Evolutionary conservation across 2,329 filamentous ascomycete genomes (phyloP), one percentile per base, ranked within the genome.

Genomic region (Setomelanomma holmii): DNA sequence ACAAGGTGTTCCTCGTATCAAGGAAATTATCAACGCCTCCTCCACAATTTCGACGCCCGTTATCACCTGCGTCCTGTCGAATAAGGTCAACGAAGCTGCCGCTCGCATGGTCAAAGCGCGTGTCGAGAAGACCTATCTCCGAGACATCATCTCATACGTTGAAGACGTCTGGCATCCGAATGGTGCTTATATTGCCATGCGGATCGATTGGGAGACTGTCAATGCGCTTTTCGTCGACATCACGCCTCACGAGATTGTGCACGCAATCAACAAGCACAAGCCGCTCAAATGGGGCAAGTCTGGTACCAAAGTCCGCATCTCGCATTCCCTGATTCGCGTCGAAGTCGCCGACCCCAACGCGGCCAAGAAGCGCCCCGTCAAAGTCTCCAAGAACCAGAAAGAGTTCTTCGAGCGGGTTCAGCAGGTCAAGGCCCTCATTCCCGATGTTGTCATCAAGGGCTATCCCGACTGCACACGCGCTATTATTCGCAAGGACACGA

Each of bases 11-110:
- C 95, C 95, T 1, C 93, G 95, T 87, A 99, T 99, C 80, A 99
- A 99, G 79, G 95, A 99, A 82, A 99, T 99, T 63, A 99, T 99
- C 86, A 99, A 99, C 77, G 95, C 95, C 5, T 96, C 92, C 7
- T 96, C 92, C 73, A 81, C 82, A 43, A 99, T 99, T 76, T 96
- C 90, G 74, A 99, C 95, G 0, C 95, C 95, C 0, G 89, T 99
- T 70, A 96, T 99, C 63, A 87, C 85, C 5, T 98, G 95, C 68
- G 88, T 90, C 4, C 81, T 98, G 4, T 83, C 91, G 58, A 95
- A 92, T 69, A 86, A 87, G 54, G 79, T 84, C 49, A 85, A 89
- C 60, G 86, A 95, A 48, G 84, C 88, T 60, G 91, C 89, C 2
- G 95, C 93, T n/a, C 87, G 89, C 24, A 87, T 96, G 35, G 93